Percentiles rank a stretch among this genome's conserved stretches.
phyloP scores from a whole-genome alignment of 306 rosid genomes.

The Morella rubra region DNA sequence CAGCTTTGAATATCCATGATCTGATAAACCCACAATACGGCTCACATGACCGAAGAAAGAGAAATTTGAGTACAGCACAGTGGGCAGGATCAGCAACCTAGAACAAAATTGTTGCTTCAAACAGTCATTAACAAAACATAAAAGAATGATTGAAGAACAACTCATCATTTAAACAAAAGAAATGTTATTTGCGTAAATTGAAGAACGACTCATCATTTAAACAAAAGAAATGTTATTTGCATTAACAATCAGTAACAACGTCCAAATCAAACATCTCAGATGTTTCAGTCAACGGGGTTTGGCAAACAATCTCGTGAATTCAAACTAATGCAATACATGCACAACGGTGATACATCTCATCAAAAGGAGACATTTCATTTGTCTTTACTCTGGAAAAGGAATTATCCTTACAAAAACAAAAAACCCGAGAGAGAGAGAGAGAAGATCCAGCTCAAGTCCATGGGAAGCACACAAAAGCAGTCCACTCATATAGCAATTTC shows the following conservation, averaged over 20 bases:
- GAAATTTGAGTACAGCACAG: slow-evolving; percentile 70
- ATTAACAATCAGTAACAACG: neutral
- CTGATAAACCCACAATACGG: slow-evolving; percentile 89
- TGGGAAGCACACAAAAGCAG: neutral
- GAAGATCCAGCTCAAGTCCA: neutral
- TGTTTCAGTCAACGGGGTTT: neutral
- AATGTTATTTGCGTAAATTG: neutral
- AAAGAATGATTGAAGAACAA: neutral
- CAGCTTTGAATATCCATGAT: slow-evolving; percentile 96
- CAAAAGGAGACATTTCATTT: neutral
- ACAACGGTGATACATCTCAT: neutral
- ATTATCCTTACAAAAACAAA: neutral
- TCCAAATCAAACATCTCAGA: neutral
- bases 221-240: neutral
- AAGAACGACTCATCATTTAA: neutral
- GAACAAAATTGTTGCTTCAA: slow-evolving; percentile 18
- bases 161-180: neutral
- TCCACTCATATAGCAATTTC: neutral
- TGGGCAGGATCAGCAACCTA: slow-evolving; percentile 97
- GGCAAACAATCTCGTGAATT: neutral
- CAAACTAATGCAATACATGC: neutral
- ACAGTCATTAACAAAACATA: slow-evolving; percentile 6
- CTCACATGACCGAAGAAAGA: slow-evolving; percentile 83
- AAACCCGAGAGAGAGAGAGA: neutral
- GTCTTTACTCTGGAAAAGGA: neutral